Base-by-base conservation (phyloP, 1,284 basidiomycete genomes). In the Melampsora occidentalis region DNA sequence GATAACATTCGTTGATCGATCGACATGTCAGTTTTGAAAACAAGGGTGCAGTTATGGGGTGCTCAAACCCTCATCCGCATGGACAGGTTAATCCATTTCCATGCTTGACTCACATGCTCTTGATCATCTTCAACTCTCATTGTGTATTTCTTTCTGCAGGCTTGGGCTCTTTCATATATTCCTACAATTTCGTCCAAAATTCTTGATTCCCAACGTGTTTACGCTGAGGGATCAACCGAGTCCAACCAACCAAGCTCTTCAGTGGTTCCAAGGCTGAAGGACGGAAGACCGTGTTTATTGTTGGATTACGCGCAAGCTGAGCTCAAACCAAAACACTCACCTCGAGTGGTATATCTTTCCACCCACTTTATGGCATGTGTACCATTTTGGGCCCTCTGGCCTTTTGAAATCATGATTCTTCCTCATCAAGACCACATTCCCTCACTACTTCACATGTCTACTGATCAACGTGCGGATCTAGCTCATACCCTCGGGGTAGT, bases 381-480 rank as follows among this genome's bases (percentile, higher is more conserved):
- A 0, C 95, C 95, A 0, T 97, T 92, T 89, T 97, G 95, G 95
- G 95, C 94, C 1, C 88, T 89, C 39, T 98, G 95, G 95, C 95
- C 95, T 0, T 97, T 91, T 81, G 95, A 98, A 83, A 86, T 91
- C 18, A 84, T 97, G 78, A 83, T 95, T 63, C 84, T 94, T 16
- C 91, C 93, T 0, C 89, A 90, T 83, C 87, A 86, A 79, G 86
- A 92, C 5, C 93, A 94, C 80, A 88, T 95, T 62, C 86, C 89
- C 0, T 90, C 89, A 2, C 83, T 95, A 64, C 81, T 85, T 1
- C 85, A 90, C 46, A 85, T 95, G n/a, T 86, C 85, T 0, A 78
- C 81, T 0, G 86, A 85, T 18, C 93, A 95, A 84, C 88, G 86
- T 78, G 76, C 79, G 0, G 84, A 89, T 7, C 87, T 94, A 53